Evolutionary conservation across 257 asterid genomes (phyloP).

Genomic region (Cinchona pubescens): DNA sequence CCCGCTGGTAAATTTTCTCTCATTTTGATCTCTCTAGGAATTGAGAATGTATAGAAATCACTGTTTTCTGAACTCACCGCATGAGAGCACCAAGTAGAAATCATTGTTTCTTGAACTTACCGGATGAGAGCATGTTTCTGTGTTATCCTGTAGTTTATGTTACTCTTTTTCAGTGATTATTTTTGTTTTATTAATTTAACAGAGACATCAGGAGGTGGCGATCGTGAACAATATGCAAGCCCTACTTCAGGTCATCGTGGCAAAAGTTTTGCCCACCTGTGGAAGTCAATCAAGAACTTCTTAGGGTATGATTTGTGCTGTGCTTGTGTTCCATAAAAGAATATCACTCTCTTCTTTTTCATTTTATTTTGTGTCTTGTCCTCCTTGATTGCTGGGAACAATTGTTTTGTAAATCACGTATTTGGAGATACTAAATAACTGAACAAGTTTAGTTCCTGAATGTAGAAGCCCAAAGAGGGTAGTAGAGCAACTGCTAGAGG

Average conservation of each 20-base stretch:
- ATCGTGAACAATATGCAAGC: slow-evolving; percentile 22
- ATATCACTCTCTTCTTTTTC: background rate
- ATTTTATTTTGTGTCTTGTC: background rate
- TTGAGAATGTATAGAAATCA: background rate
- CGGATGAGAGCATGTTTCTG: background rate
- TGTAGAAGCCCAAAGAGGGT: background rate
- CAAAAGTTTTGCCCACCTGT: slow-evolving; percentile 39
- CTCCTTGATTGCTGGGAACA: background rate
- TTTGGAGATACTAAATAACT: background rate
- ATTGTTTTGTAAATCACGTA: background rate
- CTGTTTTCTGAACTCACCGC: no score
- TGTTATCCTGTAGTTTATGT: background rate
- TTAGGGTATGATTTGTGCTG: slow-evolving; percentile 45
- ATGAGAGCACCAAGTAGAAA: no score
- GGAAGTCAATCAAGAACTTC: slow-evolving; percentile 66
- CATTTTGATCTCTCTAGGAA: background rate
- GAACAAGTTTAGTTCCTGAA: background rate
- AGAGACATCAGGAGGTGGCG: slow-evolving; percentile 20
- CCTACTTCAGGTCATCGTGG: slow-evolving; percentile 34
- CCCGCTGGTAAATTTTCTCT: slow-evolving; percentile 30
- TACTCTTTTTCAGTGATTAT: background rate
- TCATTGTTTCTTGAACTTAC: no score
- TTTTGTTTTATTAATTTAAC: slow-evolving; percentile 17
- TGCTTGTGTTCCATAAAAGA: background rate
- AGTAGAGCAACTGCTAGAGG: background rate